A percentile compares a stretch with the other conserved stretches of the same genome.
phyloP scores from a whole-genome alignment of 371 early-diverging fungal genomes.

The Ordospora colligata region DNA sequence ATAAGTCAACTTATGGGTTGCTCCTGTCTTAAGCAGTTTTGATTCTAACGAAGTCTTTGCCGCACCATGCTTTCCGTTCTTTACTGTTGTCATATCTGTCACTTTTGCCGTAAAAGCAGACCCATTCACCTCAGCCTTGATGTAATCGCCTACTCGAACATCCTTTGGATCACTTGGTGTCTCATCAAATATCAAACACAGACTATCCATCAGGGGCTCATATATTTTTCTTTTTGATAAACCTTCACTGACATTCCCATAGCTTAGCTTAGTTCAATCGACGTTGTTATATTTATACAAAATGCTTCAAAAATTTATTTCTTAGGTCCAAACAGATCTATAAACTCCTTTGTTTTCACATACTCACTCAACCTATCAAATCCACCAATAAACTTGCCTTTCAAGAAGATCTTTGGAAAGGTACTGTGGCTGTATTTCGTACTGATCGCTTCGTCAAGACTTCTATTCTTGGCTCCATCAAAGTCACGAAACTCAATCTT shows the following conservation, averaged over 20 bases:
- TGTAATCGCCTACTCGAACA: conserved; percentile 27
- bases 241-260: no score
- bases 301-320: background rate
- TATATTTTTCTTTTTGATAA: background rate
- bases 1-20: background rate
- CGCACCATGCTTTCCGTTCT: conserved; percentile 61
- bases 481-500: conserved; percentile 25
- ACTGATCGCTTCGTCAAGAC: conserved; percentile 22
- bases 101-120: conserved; percentile 27
- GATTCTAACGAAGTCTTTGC: conserved; percentile 45
- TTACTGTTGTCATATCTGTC: conserved; percentile 37
- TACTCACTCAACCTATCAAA: conserved; percentile 24
- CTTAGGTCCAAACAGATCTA: background rate
- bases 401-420: conserved; percentile 47
- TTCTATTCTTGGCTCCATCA: conserved; percentile 1
- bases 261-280: background rate
- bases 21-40: conserved; percentile 11
- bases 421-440: conserved; percentile 20
- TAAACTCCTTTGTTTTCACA: background rate
- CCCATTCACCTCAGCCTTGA: conserved; percentile 18
- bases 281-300: no score
- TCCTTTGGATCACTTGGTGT: conserved; percentile 14
- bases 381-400: conserved; percentile 52
- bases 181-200: background rate
- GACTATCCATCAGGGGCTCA: background rate